A percentile compares a stretch with the other conserved stretches of the same genome.
These are phyloP conservation scores for Pseudonectria foliicola DNA, from an alignment of 2,329 filamentous ascomycete species.

Conservation along the genomic window DNA sequence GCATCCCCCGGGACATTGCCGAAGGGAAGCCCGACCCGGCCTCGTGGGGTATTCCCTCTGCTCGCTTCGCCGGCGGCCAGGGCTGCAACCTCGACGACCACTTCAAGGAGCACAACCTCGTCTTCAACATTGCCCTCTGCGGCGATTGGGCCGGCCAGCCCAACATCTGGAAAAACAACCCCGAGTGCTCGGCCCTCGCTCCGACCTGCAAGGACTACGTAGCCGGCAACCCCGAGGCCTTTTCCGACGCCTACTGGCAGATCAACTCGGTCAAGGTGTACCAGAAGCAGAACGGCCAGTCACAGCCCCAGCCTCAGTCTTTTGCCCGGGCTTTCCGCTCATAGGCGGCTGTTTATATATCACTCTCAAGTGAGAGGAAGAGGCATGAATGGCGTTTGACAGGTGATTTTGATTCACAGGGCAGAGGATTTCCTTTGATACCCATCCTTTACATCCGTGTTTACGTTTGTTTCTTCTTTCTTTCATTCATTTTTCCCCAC, in stretches of 20 bases:
- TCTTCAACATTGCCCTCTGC: slow-evolving; percentile 81
- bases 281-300: slow-evolving; percentile 8
- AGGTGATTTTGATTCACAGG: too few species aligned
- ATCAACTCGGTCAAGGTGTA: slow-evolving; percentile 67
- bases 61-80: slow-evolving; percentile 57
- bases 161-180: slow-evolving; percentile 50
- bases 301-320: slow-evolving; percentile 5
- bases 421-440: too few species aligned
- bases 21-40: slow-evolving; percentile 54
- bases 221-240: slow-evolving; percentile 59
- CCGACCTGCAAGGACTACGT: slow-evolving; percentile 67
- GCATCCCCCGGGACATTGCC: slow-evolving; percentile 57
- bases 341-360: too few species aligned
- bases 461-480: too few species aligned
- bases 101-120: slow-evolving; percentile 67
- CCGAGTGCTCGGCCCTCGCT: slow-evolving; percentile 53
- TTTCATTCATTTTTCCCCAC: too few species aligned
- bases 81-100: slow-evolving; percentile 63
- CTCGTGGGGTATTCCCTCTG: slow-evolving; percentile 62
- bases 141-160: slow-evolving; percentile 72
- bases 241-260: slow-evolving; percentile 68
- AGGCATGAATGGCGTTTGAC: too few species aligned
- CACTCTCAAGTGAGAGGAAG: too few species aligned
- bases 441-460: too few species aligned
- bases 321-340: too few species aligned